These are phyloP conservation scores for Aspergillus luchuensis DNA, from an alignment of 2,329 filamentous ascomycete species.

Conservation along the genomic window DNA sequence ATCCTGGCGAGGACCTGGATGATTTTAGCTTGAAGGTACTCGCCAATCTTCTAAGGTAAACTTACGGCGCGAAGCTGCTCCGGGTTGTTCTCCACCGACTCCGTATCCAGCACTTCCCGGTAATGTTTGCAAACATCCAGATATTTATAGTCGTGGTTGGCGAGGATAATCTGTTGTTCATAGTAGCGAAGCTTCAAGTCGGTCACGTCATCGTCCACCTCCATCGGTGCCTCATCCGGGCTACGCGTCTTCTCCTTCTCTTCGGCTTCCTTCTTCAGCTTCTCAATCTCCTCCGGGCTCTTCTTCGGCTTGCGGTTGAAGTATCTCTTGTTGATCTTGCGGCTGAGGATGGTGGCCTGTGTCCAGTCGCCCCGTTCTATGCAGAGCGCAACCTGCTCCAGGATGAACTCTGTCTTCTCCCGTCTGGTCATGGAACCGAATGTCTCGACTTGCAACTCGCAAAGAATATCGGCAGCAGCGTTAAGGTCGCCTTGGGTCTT, in stretches of 20 bases:
- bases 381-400: conserved; percentile 90
- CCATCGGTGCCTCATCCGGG: conserved; percentile 74
- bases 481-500: conserved; percentile 91
- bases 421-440: conserved; percentile 97
- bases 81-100: conserved; percentile 88
- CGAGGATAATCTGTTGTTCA: conserved; percentile 92
- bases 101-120: conserved; percentile 92
- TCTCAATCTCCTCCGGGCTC: conserved; percentile 83
- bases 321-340: conserved; percentile 96
- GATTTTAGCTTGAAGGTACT: conserved; percentile 14
- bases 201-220: conserved; percentile 84
- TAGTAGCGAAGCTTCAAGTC: conserved; percentile 96
- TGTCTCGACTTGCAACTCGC: conserved; percentile 97
- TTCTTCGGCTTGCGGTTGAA: conserved; percentile 89
- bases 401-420: conserved; percentile 98
- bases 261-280: conserved; percentile 81
- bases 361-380: conserved; percentile 96
- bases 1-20: conserved; percentile 87
- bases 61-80: conserved; percentile 81
- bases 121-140: conserved; percentile 98
- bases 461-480: conserved; percentile 87
- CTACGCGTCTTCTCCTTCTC: conserved; percentile 74
- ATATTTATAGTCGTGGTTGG: conserved; percentile 97
- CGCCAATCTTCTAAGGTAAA: conserved; percentile 23
- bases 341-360: conserved; percentile 87